Evolutionary conservation across 2,329 filamentous ascomycete genomes (phyloP), one percentile per base, ranked within the genome.

Genomic region (Diplocarpon rosae): DNA sequence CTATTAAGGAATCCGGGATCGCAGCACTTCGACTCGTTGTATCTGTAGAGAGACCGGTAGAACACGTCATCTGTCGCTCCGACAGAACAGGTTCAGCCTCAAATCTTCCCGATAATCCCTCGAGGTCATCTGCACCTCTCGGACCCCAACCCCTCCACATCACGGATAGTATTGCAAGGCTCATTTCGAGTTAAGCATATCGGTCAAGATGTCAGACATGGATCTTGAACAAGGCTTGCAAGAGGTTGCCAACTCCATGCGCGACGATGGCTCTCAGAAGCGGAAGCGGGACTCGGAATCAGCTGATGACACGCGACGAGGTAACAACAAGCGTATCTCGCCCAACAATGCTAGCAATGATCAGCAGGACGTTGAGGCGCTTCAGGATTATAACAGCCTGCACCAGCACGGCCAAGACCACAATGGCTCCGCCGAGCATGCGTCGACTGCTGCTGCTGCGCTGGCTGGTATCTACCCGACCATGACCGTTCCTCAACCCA

Each of bases 381-480:
- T 63, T 39, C 60, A 62, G 51, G 58, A 62, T 39, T 63, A 60
- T 49, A 58, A 54, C 43, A 65, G 68, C 27, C 59, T 72, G 30
- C 69, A 72, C 33, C 68, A 71, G 42, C 67, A 69, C 52, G 47
- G 50, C 32, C 48, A 53, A 37, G 66, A 69, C 38, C 72, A 75
- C 50, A 78, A 76, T 52, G 72, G 72, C 44, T 65, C 71, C 35
- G 63, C 68, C 45, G 69, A 66, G 58, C 69, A 61, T 59, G 65
- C 67, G 52, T 78, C 78, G 38, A 80, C 78, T 33, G 77, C 78
- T 39, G 76, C 75, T 15, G 78, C 78, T 43, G 59, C 60, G 31
- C 52, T 61, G 32, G 57, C 55, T 36, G 59, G 61, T 36, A 58
- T 62, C 45, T 74, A 73, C 56, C 61, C 61, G 42, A 69, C 69